These are phyloP conservation scores for Brassica nigra DNA, from an alignment of 345 rosid genomes.

Conservation along the genomic window DNA sequence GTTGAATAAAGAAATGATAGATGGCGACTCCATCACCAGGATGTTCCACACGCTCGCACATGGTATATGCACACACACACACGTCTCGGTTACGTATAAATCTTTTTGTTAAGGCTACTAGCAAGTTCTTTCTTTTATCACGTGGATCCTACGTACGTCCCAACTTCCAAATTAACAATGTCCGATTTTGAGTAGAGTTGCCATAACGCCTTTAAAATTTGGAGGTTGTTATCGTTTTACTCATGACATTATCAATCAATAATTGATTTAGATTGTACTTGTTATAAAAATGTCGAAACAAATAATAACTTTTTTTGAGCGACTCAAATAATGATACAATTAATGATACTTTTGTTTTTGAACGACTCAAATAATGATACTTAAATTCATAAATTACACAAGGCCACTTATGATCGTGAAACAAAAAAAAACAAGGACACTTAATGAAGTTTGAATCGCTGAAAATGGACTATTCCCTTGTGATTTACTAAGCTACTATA, in stretches of 20 bases:
- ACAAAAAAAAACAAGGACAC: background rate
- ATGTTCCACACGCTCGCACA: slow-evolving; percentile 28
- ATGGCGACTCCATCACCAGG: slow-evolving; percentile 24
- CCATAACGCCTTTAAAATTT: background rate
- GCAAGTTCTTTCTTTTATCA: slow-evolving; percentile 17
- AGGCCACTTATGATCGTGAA: background rate
- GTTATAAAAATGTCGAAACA: background rate
- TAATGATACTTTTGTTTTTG: too few relatives aligned
- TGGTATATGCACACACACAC: slow-evolving; percentile 8
- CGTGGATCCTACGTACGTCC: slow-evolving; percentile 39
- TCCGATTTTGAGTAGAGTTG: background rate
- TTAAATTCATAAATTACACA: background rate
- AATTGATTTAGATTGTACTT: background rate
- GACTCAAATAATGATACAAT: too few relatives aligned
- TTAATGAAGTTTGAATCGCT: background rate
- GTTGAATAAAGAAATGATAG: slow-evolving; percentile 29
- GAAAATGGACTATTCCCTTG: background rate
- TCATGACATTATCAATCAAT: background rate
- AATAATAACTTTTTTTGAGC: too few relatives aligned
- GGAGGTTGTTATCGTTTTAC: background rate
- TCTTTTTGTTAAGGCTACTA: slow-evolving; percentile 14
- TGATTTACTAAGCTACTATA: background rate
- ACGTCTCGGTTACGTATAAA: slow-evolving; percentile 20
- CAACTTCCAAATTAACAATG: slow-evolving; percentile 22
- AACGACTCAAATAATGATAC: background rate